A percentile compares a stretch with the other conserved stretches of the same genome.
phyloP scores from a whole-genome alignment of 2,329 filamentous ascomycete species.

The Alternaria infectoria region DNA sequence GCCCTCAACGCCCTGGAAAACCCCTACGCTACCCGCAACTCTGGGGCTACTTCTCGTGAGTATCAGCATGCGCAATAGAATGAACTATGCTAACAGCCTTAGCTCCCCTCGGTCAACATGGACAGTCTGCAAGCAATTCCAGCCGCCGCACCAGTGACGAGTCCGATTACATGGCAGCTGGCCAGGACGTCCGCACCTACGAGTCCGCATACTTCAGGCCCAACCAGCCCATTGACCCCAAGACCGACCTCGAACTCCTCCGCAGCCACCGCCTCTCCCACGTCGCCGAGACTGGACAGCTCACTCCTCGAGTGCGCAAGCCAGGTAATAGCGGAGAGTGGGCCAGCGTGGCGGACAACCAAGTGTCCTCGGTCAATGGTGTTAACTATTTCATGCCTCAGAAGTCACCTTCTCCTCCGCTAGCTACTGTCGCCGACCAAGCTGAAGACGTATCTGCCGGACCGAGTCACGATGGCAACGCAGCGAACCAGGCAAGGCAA shows the following conservation, averaged over 20 bases:
- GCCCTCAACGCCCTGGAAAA: slow-evolving; percentile 43
- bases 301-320: slow-evolving; percentile 50
- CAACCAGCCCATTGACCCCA: slow-evolving; percentile 38
- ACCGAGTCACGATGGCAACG: slow-evolving; percentile 30
- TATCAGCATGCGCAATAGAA: background rate
- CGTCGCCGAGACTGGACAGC: slow-evolving; percentile 58
- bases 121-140: slow-evolving; percentile 35
- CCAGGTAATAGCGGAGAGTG: slow-evolving; percentile 48
- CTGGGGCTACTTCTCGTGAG: slow-evolving; percentile 39
- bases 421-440: slow-evolving; percentile 22
- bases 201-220: slow-evolving; percentile 44
- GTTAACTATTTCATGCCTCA: slow-evolving; percentile 48
- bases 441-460: slow-evolving; percentile 21
- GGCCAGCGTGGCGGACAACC: slow-evolving; percentile 44
- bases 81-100: slow-evolving; percentile 6
- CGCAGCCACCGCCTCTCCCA: slow-evolving; percentile 57
- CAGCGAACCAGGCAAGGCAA: slow-evolving; percentile 36
- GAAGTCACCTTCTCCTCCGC: slow-evolving; percentile 46
- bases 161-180: slow-evolving; percentile 42
- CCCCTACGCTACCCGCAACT: slow-evolving; percentile 14
- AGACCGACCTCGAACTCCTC: slow-evolving; percentile 49
- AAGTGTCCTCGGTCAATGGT: slow-evolving; percentile 40
- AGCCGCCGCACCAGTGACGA: slow-evolving; percentile 45
- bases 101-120: slow-evolving; percentile 27
- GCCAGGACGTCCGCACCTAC: slow-evolving; percentile 38